Percentiles rank a stretch among this genome's conserved stretches.
Evolutionary conservation across 306 rosid genomes (phyloP).

Genomic region (Ziziphus jujuba): DNA sequence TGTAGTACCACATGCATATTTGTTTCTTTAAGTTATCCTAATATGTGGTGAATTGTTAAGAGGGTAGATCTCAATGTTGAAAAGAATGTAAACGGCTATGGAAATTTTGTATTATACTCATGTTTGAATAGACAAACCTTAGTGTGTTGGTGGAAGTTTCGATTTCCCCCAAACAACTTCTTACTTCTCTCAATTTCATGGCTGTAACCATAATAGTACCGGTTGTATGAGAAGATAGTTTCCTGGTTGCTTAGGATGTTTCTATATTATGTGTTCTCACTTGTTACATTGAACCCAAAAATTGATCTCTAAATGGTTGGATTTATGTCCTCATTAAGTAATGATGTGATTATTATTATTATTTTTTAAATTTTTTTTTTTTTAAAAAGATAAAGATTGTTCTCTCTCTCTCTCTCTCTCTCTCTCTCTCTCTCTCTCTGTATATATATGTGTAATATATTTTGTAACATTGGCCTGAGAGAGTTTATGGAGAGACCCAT

Average conservation of each 20-base stretch:
- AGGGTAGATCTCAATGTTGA: background rate
- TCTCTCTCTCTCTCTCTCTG: too few species aligned
- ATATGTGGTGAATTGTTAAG: constrained; percentile 15
- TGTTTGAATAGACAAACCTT: background rate
- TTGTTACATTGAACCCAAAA: too few species aligned
- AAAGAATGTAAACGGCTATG: constrained; percentile 2
- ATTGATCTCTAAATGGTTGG: too few species aligned
- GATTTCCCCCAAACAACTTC: background rate
- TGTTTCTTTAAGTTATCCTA: background rate
- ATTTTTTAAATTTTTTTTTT: too few species aligned
- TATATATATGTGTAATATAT: too few species aligned
- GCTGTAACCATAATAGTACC: background rate
- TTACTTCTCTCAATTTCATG: background rate
- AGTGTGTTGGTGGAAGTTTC: constrained; percentile 1
- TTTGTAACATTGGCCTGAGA: too few species aligned
- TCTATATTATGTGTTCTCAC: background rate
- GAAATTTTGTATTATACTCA: constrained; percentile 5
- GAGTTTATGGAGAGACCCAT: too few species aligned
- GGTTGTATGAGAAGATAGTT: too few species aligned
- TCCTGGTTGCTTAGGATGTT: background rate
- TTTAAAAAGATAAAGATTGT: too few species aligned
- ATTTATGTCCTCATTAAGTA: too few species aligned
- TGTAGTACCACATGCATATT: background rate
- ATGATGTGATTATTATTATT: too few species aligned
- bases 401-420: too few species aligned